Conservation (phyloP, 1,284 basidiomycete species). For the Pseudozyma sp. region DNA sequence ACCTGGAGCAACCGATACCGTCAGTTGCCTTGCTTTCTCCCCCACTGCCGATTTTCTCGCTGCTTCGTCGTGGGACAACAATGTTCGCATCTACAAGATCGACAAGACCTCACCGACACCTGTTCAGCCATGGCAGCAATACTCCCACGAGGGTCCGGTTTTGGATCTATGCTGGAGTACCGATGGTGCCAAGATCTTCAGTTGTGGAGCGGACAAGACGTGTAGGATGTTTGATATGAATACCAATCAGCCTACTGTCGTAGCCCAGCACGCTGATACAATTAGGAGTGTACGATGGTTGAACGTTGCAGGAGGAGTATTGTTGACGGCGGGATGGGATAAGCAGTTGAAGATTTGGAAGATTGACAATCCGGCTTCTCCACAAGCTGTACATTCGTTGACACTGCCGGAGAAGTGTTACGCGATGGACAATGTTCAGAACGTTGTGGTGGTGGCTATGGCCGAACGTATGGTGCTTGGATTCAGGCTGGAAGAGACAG, state of each 20-base stretch:
- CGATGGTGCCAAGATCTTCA: slow-evolving; percentile 83
- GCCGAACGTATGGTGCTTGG: slow-evolving; percentile 88
- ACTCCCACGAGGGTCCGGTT: slow-evolving; percentile 84
- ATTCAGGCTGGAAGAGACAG: slow-evolving; percentile 80
- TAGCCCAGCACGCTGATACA: slow-evolving; percentile 86
- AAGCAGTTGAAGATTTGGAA: slow-evolving; percentile 78
- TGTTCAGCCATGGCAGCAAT: slow-evolving; percentile 72
- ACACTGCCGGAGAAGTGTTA: slow-evolving; percentile 89
- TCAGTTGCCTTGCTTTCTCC: slow-evolving; percentile 67
- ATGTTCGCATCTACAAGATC: slow-evolving; percentile 74
- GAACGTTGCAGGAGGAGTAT: slow-evolving; percentile 77
- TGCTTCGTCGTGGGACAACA: slow-evolving; percentile 70
- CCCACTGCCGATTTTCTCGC: slow-evolving; percentile 70
- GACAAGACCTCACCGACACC: slow-evolving; percentile 79
- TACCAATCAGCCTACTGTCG: slow-evolving; percentile 75
- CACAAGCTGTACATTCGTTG: slow-evolving; percentile 49
- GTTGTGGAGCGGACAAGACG: slow-evolving; percentile 87
- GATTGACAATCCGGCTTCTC: slow-evolving; percentile 55
- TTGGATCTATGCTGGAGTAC: slow-evolving; percentile 85
- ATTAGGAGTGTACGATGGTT: slow-evolving; percentile 82
- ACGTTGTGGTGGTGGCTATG: slow-evolving; percentile 92
- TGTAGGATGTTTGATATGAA: slow-evolving; percentile 83
- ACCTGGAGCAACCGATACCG: slow-evolving; percentile 69
- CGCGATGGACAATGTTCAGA: slow-evolving; percentile 81
- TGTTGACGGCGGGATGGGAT: slow-evolving; percentile 91